phyloP scores from a whole-genome alignment of 169 alveolate genomes.

The Plasmodium gonderi region DNA sequence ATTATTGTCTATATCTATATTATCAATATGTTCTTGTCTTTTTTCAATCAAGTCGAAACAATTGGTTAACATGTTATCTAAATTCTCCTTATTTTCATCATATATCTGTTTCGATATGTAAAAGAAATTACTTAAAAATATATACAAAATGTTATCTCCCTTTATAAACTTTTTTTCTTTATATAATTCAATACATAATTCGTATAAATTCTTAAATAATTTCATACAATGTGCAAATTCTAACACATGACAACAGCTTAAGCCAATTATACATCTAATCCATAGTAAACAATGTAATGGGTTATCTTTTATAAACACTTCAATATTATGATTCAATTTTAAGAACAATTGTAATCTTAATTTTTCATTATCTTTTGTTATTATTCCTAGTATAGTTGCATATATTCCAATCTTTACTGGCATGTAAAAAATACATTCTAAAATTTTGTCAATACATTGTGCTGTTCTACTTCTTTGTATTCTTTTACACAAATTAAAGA shows the following conservation, averaged over 20 bases:
- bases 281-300: constrained; percentile 52
- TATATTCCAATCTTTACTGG: constrained; percentile 72
- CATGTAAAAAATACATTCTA: constrained; percentile 73
- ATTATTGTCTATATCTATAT: constrained; percentile 64
- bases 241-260: constrained; percentile 59
- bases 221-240: constrained; percentile 49
- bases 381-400: constrained; percentile 71
- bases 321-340: constrained; percentile 71
- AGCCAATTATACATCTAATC: constrained; percentile 66
- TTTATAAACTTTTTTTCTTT: constrained; percentile 53
- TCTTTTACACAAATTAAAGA: constrained; percentile 65
- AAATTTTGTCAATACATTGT: constrained; percentile 50
- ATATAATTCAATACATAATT: constrained; percentile 49
- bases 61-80: constrained; percentile 28
- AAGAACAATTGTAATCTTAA: constrained; percentile 39
- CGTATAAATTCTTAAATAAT: constrained; percentile 39
- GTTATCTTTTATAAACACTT: constrained; percentile 53
- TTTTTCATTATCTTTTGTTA: constrained; percentile 58
- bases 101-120: constrained; percentile 65
- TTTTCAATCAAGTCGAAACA: constrained; percentile 62
- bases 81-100: constrained; percentile 45
- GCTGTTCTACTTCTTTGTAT: constrained; percentile 35
- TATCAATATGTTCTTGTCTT: constrained; percentile 59
- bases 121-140: constrained; percentile 73
- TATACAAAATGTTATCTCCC: constrained; percentile 57